phyloP scores from a whole-genome alignment of 78 protist genomes.

The Polysphondylium violaceum region DNA sequence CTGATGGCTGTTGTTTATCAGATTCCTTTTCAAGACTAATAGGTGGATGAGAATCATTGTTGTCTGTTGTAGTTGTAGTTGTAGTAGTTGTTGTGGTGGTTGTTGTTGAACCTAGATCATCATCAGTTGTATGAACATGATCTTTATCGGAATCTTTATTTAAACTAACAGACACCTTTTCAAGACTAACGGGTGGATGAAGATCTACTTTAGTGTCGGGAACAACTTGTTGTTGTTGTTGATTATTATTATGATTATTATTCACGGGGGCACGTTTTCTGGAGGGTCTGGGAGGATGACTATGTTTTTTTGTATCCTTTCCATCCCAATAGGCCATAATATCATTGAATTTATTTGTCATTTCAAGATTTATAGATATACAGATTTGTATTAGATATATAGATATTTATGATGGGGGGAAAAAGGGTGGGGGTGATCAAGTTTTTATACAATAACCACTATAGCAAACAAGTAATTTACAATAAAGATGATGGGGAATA shows the following conservation, averaged over 20 bases:
- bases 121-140: background rate
- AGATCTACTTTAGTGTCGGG: background rate
- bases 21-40: no score
- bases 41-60: no score
- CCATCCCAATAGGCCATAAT: conserved; percentile 63
- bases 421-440: no score
- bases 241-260: background rate
- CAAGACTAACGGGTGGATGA: background rate
- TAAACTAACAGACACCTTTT: background rate
- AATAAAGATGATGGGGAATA: no score
- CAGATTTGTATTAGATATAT: no score
- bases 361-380: no score
- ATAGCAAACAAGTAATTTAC: no score
- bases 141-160: background rate
- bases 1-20: no score
- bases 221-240: background rate
- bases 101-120: conserved; percentile 3
- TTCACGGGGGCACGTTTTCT: background rate
- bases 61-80: background rate
- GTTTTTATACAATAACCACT: no score
- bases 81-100: background rate
- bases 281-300: background rate
- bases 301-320: conserved; percentile 28
- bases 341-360: background rate
- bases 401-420: no score